Conservation (phyloP, 2,329 filamentous ascomycete genomes). For the Pseudocercospora ulei region DNA sequence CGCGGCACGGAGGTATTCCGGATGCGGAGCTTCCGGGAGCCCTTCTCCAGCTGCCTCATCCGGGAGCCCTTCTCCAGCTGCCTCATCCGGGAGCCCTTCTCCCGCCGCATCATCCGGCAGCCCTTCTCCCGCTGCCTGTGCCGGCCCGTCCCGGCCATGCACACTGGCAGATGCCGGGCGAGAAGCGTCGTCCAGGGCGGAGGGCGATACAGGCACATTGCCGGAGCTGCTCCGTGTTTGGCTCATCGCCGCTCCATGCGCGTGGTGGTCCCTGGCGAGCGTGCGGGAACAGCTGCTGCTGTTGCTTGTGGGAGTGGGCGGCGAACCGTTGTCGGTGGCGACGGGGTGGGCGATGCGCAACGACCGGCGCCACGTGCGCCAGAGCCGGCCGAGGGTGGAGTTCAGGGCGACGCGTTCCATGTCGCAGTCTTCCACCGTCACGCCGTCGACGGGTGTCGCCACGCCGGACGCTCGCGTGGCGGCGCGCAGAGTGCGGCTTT, state of each 20-base stretch:
- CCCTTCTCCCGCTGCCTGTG: slow-evolving; percentile 12
- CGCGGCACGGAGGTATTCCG: slow-evolving; percentile 42
- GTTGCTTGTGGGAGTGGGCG: slow-evolving; percentile 15
- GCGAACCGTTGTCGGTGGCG: slow-evolving; percentile 8
- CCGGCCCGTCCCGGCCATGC: slow-evolving; percentile 11
- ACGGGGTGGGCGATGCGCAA: slow-evolving; percentile 44
- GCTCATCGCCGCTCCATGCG: slow-evolving; percentile 16
- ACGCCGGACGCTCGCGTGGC: slow-evolving; percentile 20
- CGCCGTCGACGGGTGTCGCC: slow-evolving; percentile 18
- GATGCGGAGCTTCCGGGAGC: slow-evolving; percentile 37
- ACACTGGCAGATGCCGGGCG: slow-evolving; percentile 19
- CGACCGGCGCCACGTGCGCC: slow-evolving; percentile 91
- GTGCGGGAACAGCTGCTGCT: slow-evolving; percentile 18
- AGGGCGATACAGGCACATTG: slow-evolving; percentile 20
- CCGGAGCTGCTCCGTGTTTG: slow-evolving; percentile 22
- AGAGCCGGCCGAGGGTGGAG: slow-evolving; percentile 74
- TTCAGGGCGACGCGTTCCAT: slow-evolving; percentile 90
- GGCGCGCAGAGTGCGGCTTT: slow-evolving; percentile 31
- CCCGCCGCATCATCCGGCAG: slow-evolving; percentile 14
- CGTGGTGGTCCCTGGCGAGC: slow-evolving; percentile 17
- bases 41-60: too few relatives aligned
- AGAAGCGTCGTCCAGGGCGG: slow-evolving; percentile 20
- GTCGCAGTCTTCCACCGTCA: slow-evolving; percentile 69
- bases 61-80: too few relatives aligned
- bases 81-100: too few relatives aligned